Percentiles rank a stretch among this genome's conserved stretches.
Evolutionary conservation across 2,329 filamentous ascomycete genomes (phyloP).

Genomic region (Seiridium unicorne): DNA sequence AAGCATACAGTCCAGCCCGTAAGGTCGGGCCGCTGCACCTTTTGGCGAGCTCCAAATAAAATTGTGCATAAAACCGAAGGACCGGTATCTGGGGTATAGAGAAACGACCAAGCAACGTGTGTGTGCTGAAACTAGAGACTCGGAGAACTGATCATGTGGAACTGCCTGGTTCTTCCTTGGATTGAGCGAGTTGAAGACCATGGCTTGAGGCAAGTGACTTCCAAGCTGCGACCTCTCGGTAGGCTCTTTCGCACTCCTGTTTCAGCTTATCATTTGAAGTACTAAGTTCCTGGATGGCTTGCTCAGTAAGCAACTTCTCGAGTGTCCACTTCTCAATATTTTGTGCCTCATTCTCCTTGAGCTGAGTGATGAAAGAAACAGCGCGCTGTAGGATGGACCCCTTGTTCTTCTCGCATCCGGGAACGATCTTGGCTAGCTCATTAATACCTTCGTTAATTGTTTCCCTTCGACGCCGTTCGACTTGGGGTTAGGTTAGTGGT

Average conservation of each 20-base stretch:
- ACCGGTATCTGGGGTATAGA: conserved; percentile 8
- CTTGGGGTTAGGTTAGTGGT: conserved; percentile 44
- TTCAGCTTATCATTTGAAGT: conserved; percentile 86
- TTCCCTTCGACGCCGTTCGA: conserved; percentile 92
- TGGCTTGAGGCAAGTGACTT: conserved; percentile 66
- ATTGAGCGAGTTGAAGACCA: conserved; percentile 47
- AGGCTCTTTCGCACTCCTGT: conserved; percentile 73
- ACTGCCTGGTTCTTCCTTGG: conserved; percentile 35
- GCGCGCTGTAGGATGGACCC: conserved; percentile 92
- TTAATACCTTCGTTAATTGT: conserved; percentile 99
- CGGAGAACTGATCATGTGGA: conserved; percentile 7
- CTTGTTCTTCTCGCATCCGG: conserved; percentile 98
- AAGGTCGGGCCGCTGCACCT: neutral
- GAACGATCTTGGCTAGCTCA: conserved; percentile 95
- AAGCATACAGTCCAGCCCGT: neutral
- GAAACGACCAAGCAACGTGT: conserved; percentile 8
- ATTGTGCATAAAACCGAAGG: neutral
- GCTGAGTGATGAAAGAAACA: conserved; percentile 89
- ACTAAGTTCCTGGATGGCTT: conserved; percentile 85
- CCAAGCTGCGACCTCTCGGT: conserved; percentile 76
- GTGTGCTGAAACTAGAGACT: neutral
- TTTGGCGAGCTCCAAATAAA: neutral
- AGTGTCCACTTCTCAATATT: conserved; percentile 94
- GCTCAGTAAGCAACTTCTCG: conserved; percentile 86
- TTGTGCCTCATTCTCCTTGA: conserved; percentile 90